phyloP scores from a whole-genome alignment of 306 rosid genomes.

The Casuarina glauca region DNA sequence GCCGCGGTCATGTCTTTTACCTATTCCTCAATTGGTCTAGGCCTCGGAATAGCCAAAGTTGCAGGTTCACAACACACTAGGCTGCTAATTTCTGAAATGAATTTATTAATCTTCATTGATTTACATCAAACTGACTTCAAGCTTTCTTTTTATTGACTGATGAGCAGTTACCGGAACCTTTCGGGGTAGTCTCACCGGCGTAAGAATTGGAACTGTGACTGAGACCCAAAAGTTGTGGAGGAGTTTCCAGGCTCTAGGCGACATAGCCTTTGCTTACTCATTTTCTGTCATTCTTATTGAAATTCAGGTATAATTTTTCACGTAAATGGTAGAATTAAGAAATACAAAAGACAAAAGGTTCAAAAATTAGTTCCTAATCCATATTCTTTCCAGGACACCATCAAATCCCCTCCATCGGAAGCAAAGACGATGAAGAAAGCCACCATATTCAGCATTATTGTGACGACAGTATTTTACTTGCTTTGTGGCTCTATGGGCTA shows the following conservation, averaged over 20 bases:
- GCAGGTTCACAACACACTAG: conserved; percentile 41
- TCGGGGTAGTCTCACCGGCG: conserved; percentile 51
- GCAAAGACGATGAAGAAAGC: conserved; percentile 87
- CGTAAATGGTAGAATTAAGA: neutral
- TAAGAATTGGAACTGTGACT: conserved; percentile 35
- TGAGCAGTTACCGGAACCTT: conserved; percentile 49
- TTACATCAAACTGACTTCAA: conserved; percentile 5
- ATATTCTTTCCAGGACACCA: conserved; percentile 55
- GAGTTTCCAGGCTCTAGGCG: conserved; percentile 63
- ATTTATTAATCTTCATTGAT: neutral
- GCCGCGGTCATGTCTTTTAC: conserved; percentile 70
- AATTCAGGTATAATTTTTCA: conserved; percentile 49
- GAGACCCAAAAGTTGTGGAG: conserved; percentile 54
- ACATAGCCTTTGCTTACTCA: conserved; percentile 65
- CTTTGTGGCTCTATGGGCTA: conserved; percentile 83
- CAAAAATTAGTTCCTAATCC: neutral
- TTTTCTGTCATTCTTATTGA: conserved; percentile 61
- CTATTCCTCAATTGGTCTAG: conserved; percentile 53
- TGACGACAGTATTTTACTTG: conserved; percentile 70
- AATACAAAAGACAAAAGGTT: neutral
- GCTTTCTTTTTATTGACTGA: conserved; percentile 6
- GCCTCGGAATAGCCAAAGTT: conserved; percentile 60
- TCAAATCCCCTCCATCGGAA: conserved; percentile 83
- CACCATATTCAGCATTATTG: conserved; percentile 45
- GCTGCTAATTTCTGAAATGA: neutral